Percentiles rank a stretch among this genome's conserved stretches.
These are phyloP conservation scores for Carex littledalei DNA, from an alignment of 176 grass and related monocot genomes.

Conservation along the genomic window DNA sequence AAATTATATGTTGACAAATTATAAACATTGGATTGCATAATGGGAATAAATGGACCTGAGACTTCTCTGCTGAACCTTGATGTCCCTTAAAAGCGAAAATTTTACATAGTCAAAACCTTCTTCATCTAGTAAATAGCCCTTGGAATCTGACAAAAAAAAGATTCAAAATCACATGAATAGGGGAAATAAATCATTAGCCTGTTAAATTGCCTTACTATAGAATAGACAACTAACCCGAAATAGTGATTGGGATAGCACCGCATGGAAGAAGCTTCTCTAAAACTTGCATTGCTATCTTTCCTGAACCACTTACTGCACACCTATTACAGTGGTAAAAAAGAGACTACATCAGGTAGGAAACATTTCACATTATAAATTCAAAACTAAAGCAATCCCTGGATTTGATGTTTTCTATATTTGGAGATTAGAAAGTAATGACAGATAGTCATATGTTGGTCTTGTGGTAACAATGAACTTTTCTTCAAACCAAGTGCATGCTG, in stretches of 20 bases:
- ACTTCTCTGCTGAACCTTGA: conserved; percentile 86
- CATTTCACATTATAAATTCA: background rate
- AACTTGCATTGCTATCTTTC: conserved; percentile 99
- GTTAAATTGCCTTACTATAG: background rate
- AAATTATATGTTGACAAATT: conserved; percentile 24
- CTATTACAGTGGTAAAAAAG: conserved; percentile 41
- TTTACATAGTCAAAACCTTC: conserved; percentile 97
- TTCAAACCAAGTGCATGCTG: background rate
- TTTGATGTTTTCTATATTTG: background rate
- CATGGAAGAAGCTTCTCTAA: conserved; percentile 94
- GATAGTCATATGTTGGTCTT: background rate
- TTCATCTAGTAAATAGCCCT: conserved; percentile 85
- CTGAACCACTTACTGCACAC: conserved; percentile 90
- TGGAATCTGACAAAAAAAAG: conserved; percentile 57
- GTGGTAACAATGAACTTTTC: background rate
- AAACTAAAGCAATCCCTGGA: background rate
- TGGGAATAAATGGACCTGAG: conserved; percentile 56
- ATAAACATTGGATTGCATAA: conserved; percentile 23
- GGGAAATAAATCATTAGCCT: background rate
- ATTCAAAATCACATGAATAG: background rate
- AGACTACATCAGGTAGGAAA: background rate
- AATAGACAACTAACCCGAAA: conserved; percentile 60
- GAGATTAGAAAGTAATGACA: background rate
- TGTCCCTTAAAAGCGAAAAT: conserved; percentile 77
- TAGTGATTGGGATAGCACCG: conserved; percentile 86